Conservation (phyloP, 371 early-diverging fungal genomes). For the Batrachochytrium dendrobatidis region DNA sequence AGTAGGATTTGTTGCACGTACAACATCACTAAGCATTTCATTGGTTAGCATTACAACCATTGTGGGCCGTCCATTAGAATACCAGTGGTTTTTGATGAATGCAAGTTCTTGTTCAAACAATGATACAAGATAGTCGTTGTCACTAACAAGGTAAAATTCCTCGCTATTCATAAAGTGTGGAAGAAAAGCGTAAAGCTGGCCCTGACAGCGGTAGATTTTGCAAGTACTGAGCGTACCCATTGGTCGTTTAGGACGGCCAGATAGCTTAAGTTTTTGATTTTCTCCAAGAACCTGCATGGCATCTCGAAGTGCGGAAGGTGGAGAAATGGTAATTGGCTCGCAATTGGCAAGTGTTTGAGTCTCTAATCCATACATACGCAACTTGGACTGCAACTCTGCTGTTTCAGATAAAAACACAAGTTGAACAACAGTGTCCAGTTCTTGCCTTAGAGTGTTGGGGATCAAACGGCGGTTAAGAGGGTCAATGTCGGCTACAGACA, state of each 20-base stretch:
- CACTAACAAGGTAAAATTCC: conserved; percentile 76
- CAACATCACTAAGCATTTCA: conserved; percentile 59
- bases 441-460: conserved; percentile 32
- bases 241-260: conserved; percentile 70
- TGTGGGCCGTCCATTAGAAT: conserved; percentile 73
- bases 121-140: conserved; percentile 69
- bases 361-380: conserved; percentile 70
- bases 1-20: not conserved
- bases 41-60: conserved; percentile 69
- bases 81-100: conserved; percentile 72
- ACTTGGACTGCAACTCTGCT: conserved; percentile 56
- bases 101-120: conserved; percentile 70
- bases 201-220: conserved; percentile 74
- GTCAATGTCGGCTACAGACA: conserved; percentile 75
- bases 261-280: conserved; percentile 65
- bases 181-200: conserved; percentile 75
- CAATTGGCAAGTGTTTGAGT: conserved; percentile 57
- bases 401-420: conserved; percentile 74
- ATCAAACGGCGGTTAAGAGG: conserved; percentile 71
- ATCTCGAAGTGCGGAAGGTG: conserved; percentile 73
- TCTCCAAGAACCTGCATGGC: conserved; percentile 67
- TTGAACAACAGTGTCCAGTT: conserved; percentile 59
- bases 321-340: conserved; percentile 62
- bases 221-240: conserved; percentile 70
- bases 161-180: conserved; percentile 86